Conservation (phyloP, 129 eudicot species). For the Rutidosis leptorrhynchoides region DNA sequence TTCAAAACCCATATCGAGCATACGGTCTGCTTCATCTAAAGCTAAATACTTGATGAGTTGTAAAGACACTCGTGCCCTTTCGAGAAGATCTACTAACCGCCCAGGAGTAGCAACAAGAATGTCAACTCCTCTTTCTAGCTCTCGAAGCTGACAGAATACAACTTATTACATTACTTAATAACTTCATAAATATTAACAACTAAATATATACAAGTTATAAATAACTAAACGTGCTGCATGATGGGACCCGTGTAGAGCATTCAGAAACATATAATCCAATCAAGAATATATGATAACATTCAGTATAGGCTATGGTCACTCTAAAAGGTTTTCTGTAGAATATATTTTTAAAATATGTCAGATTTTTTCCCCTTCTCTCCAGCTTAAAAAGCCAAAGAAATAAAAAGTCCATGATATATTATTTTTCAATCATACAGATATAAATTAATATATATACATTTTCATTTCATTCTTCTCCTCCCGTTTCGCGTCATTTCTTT, state of each 20-base stretch:
- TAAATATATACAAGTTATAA: neutral
- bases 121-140: too few species aligned
- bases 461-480: neutral
- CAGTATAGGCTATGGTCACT: neutral
- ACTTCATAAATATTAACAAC: neutral
- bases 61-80: conserved; percentile 83
- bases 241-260: neutral
- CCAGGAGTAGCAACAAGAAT: conserved; percentile 99
- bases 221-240: neutral
- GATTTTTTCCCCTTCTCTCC: neutral
- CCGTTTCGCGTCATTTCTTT: neutral
- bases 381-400: neutral
- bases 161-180: conserved; percentile 4
- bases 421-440: neutral
- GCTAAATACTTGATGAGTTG: conserved; percentile 73
- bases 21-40: conserved; percentile 85
- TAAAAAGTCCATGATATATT: too few species aligned
- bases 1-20: conserved; percentile 90
- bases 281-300: neutral
- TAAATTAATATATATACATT: neutral
- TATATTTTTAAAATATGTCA: neutral
- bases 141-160: conserved; percentile 60
- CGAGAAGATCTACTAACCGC: conserved; percentile 84
- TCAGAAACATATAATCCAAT: neutral
- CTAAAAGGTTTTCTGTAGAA: neutral